phyloP scores from a whole-genome alignment of 108 stramenopile species.

The Nitzschia putrida region DNA sequence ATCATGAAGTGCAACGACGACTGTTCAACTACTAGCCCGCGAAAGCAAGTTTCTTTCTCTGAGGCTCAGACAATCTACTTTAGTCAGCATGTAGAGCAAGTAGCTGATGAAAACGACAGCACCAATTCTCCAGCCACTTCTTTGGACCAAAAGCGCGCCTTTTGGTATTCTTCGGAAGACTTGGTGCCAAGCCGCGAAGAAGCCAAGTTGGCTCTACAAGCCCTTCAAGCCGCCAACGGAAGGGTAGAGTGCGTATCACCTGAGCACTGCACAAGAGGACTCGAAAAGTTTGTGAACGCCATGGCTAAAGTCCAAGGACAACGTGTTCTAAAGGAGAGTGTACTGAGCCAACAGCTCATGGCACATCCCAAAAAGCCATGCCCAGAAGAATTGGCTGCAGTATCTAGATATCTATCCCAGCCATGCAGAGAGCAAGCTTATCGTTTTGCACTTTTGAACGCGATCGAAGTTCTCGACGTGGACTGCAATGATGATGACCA shows the following conservation, averaged over 20 bases:
- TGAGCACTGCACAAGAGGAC: slow-evolving; percentile 21
- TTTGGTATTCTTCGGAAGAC: slow-evolving; percentile 33
- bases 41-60: slow-evolving; percentile 26
- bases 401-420: slow-evolving; percentile 16
- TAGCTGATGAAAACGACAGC: background rate
- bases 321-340: slow-evolving; percentile 15
- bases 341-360: slow-evolving; percentile 22
- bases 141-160: slow-evolving; percentile 5
- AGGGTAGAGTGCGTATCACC: slow-evolving; percentile 2
- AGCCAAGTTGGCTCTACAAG: slow-evolving; percentile 18
- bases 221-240: slow-evolving; percentile 19
- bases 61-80: slow-evolving; percentile 30
- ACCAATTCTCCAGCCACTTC: too few species aligned
- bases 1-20: too few species aligned
- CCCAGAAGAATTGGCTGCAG: slow-evolving; percentile 6
- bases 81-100: background rate
- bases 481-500: background rate
- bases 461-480: slow-evolving; percentile 2
- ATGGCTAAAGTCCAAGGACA: slow-evolving; percentile 28
- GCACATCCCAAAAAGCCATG: background rate
- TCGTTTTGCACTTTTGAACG: slow-evolving; percentile 4
- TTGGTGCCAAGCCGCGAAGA: slow-evolving; percentile 26
- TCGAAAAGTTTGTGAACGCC: slow-evolving; percentile 37
- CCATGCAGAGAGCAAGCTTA: slow-evolving; percentile 5
- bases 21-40: background rate